phyloP scores from a whole-genome alignment of 2,329 filamentous ascomycete species.

The Rugonectria rugulosa region DNA sequence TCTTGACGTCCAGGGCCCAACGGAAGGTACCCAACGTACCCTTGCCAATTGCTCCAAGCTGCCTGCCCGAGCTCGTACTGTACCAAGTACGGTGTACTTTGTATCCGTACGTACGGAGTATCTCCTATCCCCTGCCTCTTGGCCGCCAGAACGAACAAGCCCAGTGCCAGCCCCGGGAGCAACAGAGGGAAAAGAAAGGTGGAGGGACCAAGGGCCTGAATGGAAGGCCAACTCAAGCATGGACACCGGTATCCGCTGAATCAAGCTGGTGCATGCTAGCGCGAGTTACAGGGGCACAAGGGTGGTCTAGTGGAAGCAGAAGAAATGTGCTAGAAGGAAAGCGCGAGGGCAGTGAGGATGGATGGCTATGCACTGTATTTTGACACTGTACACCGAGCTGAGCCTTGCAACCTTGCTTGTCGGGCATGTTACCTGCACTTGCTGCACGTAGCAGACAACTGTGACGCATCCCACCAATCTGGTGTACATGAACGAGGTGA shows the following conservation, averaged over 20 bases:
- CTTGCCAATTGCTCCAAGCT: background rate
- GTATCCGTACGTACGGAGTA: too few species aligned
- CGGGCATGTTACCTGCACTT: too few species aligned
- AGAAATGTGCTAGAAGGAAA: constrained; percentile 3
- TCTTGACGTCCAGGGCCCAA: background rate
- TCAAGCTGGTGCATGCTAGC: constrained; percentile 3
- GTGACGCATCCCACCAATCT: too few species aligned
- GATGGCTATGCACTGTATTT: constrained; percentile 1
- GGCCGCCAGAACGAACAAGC: background rate
- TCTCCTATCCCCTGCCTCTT: background rate
- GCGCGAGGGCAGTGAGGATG: background rate
- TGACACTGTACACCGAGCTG: too few species aligned
- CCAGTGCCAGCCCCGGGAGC: background rate
- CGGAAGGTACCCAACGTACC: constrained; percentile 8
- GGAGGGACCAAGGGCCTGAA: constrained; percentile 11
- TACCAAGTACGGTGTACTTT: too few species aligned
- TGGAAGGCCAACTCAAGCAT: constrained; percentile 3
- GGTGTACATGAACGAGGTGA: too few species aligned
- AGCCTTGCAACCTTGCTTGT: too few species aligned
- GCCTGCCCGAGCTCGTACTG: too few species aligned
- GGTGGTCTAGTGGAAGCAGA: constrained; percentile 7
- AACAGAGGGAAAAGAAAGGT: background rate
- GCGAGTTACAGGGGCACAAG: constrained; percentile 8
- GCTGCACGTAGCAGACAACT: too few species aligned
- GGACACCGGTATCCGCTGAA: constrained; percentile 7